A percentile compares a stretch with the other conserved stretches of the same genome.
Evolutionary conservation across 2,329 filamentous ascomycete genomes (phyloP).

Genomic region (Ophiostoma himal-ulmi): DNA sequence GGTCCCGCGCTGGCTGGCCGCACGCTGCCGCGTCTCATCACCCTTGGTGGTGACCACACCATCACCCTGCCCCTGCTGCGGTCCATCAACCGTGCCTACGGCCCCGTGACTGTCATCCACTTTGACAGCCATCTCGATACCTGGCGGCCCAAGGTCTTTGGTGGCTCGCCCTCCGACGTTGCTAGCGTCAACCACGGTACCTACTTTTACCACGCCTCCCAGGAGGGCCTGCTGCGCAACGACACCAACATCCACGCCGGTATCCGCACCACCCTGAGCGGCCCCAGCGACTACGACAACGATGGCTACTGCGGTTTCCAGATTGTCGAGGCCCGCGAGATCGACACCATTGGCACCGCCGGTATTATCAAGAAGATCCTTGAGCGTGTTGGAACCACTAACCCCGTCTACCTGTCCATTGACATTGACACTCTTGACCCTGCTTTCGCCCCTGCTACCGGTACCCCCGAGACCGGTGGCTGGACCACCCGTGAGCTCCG

Average conservation of each 20-base stretch:
- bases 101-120: conserved; percentile 56
- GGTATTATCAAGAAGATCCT: conserved; percentile 76
- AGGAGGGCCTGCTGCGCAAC: conserved; percentile 72
- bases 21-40: conserved; percentile 76
- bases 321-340: conserved; percentile 65
- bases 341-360: conserved; percentile 49
- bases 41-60: conserved; percentile 61
- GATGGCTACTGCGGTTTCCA: conserved; percentile 80
- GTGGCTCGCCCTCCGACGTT: conserved; percentile 68
- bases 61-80: conserved; percentile 56
- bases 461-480: conserved; percentile 69
- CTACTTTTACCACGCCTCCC: conserved; percentile 78
- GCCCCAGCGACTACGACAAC: conserved; percentile 75
- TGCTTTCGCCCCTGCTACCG: conserved; percentile 69
- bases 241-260: conserved; percentile 84
- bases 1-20: conserved; percentile 67
- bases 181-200: conserved; percentile 81
- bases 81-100: conserved; percentile 56
- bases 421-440: conserved; percentile 88
- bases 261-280: conserved; percentile 75
- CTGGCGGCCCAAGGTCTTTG: conserved; percentile 80
- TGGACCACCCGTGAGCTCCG: conserved; percentile 69
- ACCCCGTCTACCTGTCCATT: conserved; percentile 74
- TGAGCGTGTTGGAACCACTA: conserved; percentile 65
- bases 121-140: conserved; percentile 63